These are phyloP conservation scores for Eurotiales sp. DNA, from an alignment of 2,329 filamentous ascomycete genomes.

Conservation along the genomic window DNA sequence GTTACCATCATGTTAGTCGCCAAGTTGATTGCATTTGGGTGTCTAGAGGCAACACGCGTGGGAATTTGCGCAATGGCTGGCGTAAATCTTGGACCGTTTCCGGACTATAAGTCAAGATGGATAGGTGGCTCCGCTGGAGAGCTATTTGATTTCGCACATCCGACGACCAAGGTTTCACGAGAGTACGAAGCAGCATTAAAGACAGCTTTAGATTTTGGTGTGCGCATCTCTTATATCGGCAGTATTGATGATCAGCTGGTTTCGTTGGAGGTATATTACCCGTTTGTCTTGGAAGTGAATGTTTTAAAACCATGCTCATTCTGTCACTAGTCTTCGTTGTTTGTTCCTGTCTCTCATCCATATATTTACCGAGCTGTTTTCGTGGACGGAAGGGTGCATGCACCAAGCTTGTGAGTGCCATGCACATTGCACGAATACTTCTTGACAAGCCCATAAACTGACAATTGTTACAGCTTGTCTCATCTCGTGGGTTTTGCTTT, in stretches of 20 bases:
- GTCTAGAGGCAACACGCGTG: slow-evolving; percentile 70
- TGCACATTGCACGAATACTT: too few relatives aligned
- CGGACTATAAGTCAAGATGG: slow-evolving; percentile 84
- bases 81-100: slow-evolving; percentile 87
- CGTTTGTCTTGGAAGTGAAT: not conserved
- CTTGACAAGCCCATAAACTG: not conserved
- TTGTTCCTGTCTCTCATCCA: slow-evolving; percentile 79
- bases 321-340: slow-evolving; percentile 66
- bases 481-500: slow-evolving; percentile 90
- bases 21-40: slow-evolving; percentile 86
- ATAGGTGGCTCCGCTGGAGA: slow-evolving; percentile 90
- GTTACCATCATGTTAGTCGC: slow-evolving; percentile 89
- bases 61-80: slow-evolving; percentile 88
- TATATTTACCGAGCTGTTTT: slow-evolving; percentile 96
- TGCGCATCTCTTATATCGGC: slow-evolving; percentile 80
- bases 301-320: slow-evolving; percentile 19
- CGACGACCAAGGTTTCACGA: slow-evolving; percentile 75
- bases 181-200: slow-evolving; percentile 74
- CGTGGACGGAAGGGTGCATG: slow-evolving; percentile 86
- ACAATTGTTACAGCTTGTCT: slow-evolving; percentile 56
- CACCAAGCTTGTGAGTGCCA: slow-evolving; percentile 71
- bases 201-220: slow-evolving; percentile 71
- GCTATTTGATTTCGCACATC: slow-evolving; percentile 86
- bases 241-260: slow-evolving; percentile 97
- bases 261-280: slow-evolving; percentile 68